Evolutionary conservation across 352 stramenopile species (phyloP), one percentile per base, ranked within the genome.

Genomic region (Globisporangium nunn): DNA sequence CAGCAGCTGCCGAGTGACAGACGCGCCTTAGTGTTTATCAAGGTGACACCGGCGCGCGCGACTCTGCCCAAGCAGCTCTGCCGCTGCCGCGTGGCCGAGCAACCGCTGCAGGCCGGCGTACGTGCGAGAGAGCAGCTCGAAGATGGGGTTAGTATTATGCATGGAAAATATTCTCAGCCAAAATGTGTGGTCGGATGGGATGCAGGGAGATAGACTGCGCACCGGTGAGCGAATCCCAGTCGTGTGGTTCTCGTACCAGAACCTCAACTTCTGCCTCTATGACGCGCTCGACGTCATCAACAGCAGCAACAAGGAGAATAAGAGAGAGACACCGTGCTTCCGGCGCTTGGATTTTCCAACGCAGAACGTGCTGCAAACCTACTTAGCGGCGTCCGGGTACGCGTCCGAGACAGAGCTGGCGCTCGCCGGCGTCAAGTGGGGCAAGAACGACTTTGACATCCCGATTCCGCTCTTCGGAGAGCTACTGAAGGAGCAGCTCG

Each of bases 401-500:
- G 23, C 17, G 0, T 51, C 50, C 1, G 11, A 18, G 10, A 37
- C 54, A 0, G 56, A 65, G 5, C 18, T 79, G 8, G 60, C 54
- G 31, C 61, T 64, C 8, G 71, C 74, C 17, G 47, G 58, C 10
- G 48, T 70, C 28, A 78, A 78, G 52, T 84, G 64, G 63, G 66
- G 69, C 37, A 59, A 67, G 15, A 98, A 98, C 67, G 72, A 78
- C 43, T 96, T 95, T 50, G 68, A 84, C 31, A 93, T 98, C 54
- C 80, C 88, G 29, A 69, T 97, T 23, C 93, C 91, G 28, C 50
- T 64, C 23, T 97, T 97, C 48, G 49, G 74, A 4, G 77, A 83
- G 55, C 67, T 98, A 14, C 81, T 98, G 28, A 76, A 82, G 46
- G 87, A 98, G 65, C 96, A 99, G 70, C 66, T 96, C 11, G 70